Evolutionary conservation across 352 stramenopile genomes (phyloP), one percentile per base, ranked within the genome.

Genomic region (Phytophthora capsici): DNA sequence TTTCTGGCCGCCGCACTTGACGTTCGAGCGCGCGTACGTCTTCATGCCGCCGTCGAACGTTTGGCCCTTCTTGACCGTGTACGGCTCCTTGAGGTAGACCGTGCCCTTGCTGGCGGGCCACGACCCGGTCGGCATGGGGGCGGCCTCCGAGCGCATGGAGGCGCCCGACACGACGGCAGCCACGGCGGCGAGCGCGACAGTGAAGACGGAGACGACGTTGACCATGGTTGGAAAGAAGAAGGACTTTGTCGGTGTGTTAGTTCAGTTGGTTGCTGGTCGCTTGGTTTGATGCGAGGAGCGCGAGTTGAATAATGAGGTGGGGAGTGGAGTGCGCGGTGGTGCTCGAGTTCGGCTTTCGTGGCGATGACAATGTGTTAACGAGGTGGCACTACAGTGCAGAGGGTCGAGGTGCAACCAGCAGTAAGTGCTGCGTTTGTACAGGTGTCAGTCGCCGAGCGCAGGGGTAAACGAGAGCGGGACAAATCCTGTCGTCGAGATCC

Each of bases 1-100:
- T 19, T 37, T 63, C 48, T 71, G 55, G 23, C 44, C 63, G 1
- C 63, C 32, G 55, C 77, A 86, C 51, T 43, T 63, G 36, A 80
- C 57, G 58, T 82, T 53, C 34, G 67, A 77, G 26, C 70, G 77
- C 36, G 80, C 61, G 68, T 84, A 89, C 40, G 73, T 89, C 66
- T 83, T 74, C 65, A 78, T 79, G 23, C 68, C 63, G 23, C 77
- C 77, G 41, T 83, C 77, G 38, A 77, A 83, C 37, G 49, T 53
- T 10, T 52, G 41, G 17, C 69, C 74, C 14, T 63, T 66, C 26
- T 73, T 67, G 28, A 81, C 68, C 44, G 63, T 63, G 56, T 56
- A 63, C 7, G 73, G 61, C 46, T 54, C 66, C 17, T 22, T 30
- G 38, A 57, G 56, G 40, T 55, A 49, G 22, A 68, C 54, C 4